Evolutionary conservation across 2,329 filamentous ascomycete species (phyloP).

Genomic region (Pseudocercospora ulei): DNA sequence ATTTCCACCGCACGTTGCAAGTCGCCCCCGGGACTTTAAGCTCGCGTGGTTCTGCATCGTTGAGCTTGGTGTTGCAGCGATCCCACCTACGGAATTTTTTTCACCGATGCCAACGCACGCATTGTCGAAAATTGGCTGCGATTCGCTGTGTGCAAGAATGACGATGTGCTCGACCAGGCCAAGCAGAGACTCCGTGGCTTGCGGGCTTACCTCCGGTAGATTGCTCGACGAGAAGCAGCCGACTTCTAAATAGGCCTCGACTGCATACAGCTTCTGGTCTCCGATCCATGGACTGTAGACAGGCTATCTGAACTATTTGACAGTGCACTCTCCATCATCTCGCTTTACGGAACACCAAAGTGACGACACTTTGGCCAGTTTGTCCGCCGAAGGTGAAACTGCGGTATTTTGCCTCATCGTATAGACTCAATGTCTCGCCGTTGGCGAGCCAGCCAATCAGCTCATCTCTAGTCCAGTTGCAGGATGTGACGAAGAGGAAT

Average conservation of each 20-base stretch:
- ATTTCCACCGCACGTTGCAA: conserved; percentile 81
- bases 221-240: too few relatives aligned
- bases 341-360: conserved; percentile 73
- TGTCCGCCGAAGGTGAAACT: conserved; percentile 82
- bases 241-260: too few relatives aligned
- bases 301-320: too few relatives aligned
- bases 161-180: conserved; percentile 55
- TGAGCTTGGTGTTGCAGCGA: not conserved
- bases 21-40: conserved; percentile 83
- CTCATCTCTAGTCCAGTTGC: conserved; percentile 95
- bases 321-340: too few relatives aligned
- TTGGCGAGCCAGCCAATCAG: conserved; percentile 65
- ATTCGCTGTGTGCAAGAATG: conserved; percentile 93
- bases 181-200: conserved; percentile 43
- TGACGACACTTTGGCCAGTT: conserved; percentile 81
- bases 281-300: too few relatives aligned
- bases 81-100: conserved; percentile 90
- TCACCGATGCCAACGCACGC: conserved; percentile 71
- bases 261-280: too few relatives aligned
- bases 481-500: conserved; percentile 78
- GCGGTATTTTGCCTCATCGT: conserved; percentile 65
- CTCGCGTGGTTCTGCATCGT: conserved; percentile 48
- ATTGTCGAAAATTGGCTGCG: conserved; percentile 87
- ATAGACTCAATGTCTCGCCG: conserved; percentile 48
- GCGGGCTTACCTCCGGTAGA: conserved; percentile 41